A percentile compares a stretch with the other conserved stretches of the same genome.
Evolutionary conservation across 352 stramenopile genomes (phyloP).

Genomic region (Phytophthora uliginosa): DNA sequence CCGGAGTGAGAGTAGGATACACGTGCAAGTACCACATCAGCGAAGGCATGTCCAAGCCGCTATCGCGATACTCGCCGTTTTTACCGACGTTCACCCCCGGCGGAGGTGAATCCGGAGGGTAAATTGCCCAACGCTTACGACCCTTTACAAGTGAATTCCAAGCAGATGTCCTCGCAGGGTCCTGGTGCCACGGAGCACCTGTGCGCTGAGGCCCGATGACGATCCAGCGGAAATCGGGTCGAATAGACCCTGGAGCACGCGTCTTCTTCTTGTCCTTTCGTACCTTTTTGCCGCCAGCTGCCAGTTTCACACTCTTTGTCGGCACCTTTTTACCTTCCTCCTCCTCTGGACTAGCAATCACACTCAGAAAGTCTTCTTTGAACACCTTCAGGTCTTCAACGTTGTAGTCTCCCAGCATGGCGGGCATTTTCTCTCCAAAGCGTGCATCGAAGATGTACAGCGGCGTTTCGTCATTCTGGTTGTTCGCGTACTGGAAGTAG

Average conservation of each 20-base stretch:
- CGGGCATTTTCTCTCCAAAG: slow-evolving; percentile 88
- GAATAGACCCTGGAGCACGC: slow-evolving; percentile 33
- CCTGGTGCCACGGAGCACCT: slow-evolving; percentile 96
- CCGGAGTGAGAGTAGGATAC: slow-evolving; percentile 78
- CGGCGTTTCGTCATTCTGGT: slow-evolving; percentile 87
- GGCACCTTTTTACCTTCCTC: slow-evolving; percentile 25
- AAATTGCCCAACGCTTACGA: slow-evolving; percentile 97
- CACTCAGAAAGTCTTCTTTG: slow-evolving; percentile 77
- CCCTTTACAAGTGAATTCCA: slow-evolving; percentile 97
- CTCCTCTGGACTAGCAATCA: slow-evolving; percentile 36
- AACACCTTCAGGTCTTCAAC: slow-evolving; percentile 77
- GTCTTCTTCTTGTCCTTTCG: slow-evolving; percentile 55
- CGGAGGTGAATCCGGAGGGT: slow-evolving; percentile 87
- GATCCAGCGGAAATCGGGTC: slow-evolving; percentile 85
- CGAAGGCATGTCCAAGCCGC: slow-evolving; percentile 81
- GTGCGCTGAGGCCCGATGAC: slow-evolving; percentile 87
- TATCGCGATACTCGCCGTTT: slow-evolving; percentile 62
- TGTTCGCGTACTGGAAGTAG: slow-evolving; percentile 70
- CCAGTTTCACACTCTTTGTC: slow-evolving; percentile 37
- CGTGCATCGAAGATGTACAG: slow-evolving; percentile 90
- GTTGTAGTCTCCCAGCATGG: slow-evolving; percentile 75
- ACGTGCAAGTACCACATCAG: slow-evolving; percentile 89
- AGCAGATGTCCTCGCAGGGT: slow-evolving; percentile 96
- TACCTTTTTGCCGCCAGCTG: slow-evolving; percentile 48
- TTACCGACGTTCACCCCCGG: slow-evolving; percentile 74